Base-by-base conservation (phyloP, 441 rosid species). In the Lagerstroemia fauriei region DNA sequence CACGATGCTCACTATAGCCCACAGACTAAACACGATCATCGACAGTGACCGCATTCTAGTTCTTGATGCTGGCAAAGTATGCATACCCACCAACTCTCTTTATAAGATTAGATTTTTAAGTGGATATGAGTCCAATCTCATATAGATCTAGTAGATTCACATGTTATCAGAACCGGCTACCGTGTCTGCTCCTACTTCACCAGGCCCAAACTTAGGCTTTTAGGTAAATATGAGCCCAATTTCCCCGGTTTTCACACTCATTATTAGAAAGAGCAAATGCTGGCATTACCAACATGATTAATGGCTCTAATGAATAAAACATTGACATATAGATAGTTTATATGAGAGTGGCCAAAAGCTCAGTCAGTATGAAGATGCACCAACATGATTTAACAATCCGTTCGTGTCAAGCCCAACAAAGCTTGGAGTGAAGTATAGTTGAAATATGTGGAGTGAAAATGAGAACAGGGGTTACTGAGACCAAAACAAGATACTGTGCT, bases 1-100 rank as follows among this genome's bases (percentile, higher is more conserved):
- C 87, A 94, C 99, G 7, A 95, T 95, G 99, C 90, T 95, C 66
- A 89, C 94, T 66, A 94, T 95, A 82, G 99, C 99, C 83, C 99
- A 95, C 85, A 92, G 99, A 61, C 94, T 94, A 31, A 94, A 95
- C 85, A 95, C 98, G 32, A 91, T 95, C 87, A 94, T 95, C 74
- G 99, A 95, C 84, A 91, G 95, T 84, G 98, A 95, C 88, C 88
- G 93, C 80, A 89, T 95, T 76, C 91, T 95, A 57, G 89, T 94
- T 84, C 99, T 95, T 73, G 93, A 92, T 88, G 89, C 98, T 77
- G 98, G 99, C 82, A 86, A 83, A 93, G 99, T 94, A 92, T 27
- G 87, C 65, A 32, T 69, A 32, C 34, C 73, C 34, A 4, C 46
- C 34, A 24, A 31, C n/a, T 69, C 46, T 69, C 25, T 7, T 32